Base-by-base conservation (phyloP, 1,284 basidiomycete species). In the Termitomyces sp. region DNA sequence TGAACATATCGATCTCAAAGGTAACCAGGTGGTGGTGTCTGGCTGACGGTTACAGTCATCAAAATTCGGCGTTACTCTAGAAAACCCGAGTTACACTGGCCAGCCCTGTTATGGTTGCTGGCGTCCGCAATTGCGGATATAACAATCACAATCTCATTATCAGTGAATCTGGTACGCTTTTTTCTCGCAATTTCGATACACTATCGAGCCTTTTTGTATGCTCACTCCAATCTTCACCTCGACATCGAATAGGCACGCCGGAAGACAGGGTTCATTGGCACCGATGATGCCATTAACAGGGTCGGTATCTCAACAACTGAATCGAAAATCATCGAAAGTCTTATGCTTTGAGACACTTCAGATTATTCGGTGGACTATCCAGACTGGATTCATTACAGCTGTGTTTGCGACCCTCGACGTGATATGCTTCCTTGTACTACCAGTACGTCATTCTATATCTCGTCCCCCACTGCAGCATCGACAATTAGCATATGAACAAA, bases 51-150 rank as follows among this genome's bases (percentile, higher is more conserved):
- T 37, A 59, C 54, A 0, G 55, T 69, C 10, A 35, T 57, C 0
- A 59, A 54, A 6, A 34, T 71, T 5, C 61, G 60, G 13, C 57
- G 58, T 0, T 72, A 66, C 49, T 52, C 61, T 3, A 61, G 60
- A 26, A 71, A 71, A 50, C 68, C 66, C 10, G 63, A 69, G 48
- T 54, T 72, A 7, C 62, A 71, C 46, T 65, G 62, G 53, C 62
- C 67, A 8, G 68, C 70, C 0, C 57, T 73, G 11, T 53, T 67
- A 14, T 75, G 74, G 73, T 60, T 75, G 34, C 55, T 68, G 4
- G 55, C 68, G 14, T 70, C 72, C 1, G 70, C 68, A 3, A 64
- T 65, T 4, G 69, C 70, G 2, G 74, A 75, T 58, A 37, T 72
- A 2, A 48, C 69, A 4, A 75, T 75, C 37, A 69, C 70, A 1